These are phyloP conservation scores for Saccharomycopsis sp. DNA, from an alignment of 805 yeast genomes.

Conservation along the genomic window DNA sequence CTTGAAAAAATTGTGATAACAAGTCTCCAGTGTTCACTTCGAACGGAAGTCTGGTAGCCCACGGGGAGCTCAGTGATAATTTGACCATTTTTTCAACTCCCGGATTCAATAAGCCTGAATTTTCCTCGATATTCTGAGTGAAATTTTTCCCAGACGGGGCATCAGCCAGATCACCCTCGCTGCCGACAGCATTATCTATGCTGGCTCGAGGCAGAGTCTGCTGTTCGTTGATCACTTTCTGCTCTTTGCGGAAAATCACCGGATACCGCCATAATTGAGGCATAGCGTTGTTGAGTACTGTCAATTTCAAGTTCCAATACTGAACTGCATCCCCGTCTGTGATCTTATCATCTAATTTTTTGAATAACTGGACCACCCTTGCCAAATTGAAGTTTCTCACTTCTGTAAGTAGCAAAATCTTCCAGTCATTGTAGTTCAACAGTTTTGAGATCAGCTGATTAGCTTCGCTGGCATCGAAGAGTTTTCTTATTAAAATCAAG, in stretches of 20 bases:
- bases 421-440: neutral
- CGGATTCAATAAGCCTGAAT: neutral
- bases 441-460: neutral
- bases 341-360: neutral
- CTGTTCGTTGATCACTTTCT: neutral
- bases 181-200: too few species aligned
- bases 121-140: neutral
- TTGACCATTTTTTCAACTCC: neutral
- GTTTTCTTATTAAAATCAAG: neutral
- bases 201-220: neutral
- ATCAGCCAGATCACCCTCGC: too few species aligned
- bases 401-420: neutral
- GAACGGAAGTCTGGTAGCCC: constrained; percentile 14
- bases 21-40: constrained; percentile 18
- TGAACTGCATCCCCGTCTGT: neutral
- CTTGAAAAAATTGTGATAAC: constrained; percentile 20
- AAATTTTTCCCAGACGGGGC: too few species aligned
- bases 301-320: constrained; percentile 17
- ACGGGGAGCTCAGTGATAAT: neutral
- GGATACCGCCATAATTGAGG: constrained; percentile 15
- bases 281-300: constrained; percentile 7
- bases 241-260: neutral
- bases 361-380: neutral
- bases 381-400: neutral
- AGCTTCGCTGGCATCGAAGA: neutral